phyloP scores from a whole-genome alignment of 495 filamentous ascomycete genomes.

The Entonaema liquescens region DNA sequence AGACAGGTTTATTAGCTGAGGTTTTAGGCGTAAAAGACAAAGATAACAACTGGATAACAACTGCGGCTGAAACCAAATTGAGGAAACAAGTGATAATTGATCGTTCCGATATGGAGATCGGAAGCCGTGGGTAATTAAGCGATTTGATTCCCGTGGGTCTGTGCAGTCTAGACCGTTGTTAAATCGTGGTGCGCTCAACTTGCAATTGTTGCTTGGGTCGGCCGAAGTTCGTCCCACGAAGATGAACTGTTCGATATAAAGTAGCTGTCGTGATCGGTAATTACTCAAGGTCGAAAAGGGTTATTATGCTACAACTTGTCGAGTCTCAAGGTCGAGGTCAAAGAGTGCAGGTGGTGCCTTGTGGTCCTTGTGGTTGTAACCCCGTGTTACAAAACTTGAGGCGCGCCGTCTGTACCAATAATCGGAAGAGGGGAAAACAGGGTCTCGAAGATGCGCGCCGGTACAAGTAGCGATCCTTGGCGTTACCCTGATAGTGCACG shows the following conservation, averaged over 20 bases:
- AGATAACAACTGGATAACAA: slow-evolving; percentile 21
- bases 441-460: slow-evolving; percentile 27
- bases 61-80: not conserved
- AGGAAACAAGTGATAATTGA: slow-evolving; percentile 13
- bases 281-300: slow-evolving; percentile 7
- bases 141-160: slow-evolving; percentile 23
- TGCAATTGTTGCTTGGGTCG: slow-evolving; percentile 15
- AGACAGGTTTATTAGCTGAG: slow-evolving; percentile 25
- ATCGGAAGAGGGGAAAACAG: slow-evolving; percentile 16
- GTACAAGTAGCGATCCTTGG: slow-evolving; percentile 18
- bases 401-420: slow-evolving; percentile 20
- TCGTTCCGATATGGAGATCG: slow-evolving; percentile 19
- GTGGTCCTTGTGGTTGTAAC: slow-evolving; percentile 30
- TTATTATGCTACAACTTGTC: slow-evolving; percentile 1
- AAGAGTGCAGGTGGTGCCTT: slow-evolving; percentile 36
- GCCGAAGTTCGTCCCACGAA: slow-evolving; percentile 3
- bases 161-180: slow-evolving; percentile 15
- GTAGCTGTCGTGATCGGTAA: slow-evolving; percentile 7
- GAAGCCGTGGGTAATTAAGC: slow-evolving; percentile 13
- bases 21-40: slow-evolving; percentile 19
- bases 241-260: slow-evolving; percentile 11
- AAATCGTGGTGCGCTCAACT: slow-evolving; percentile 10
- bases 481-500: slow-evolving; percentile 1
- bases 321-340: slow-evolving; percentile 29
- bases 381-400: slow-evolving; percentile 34